These are phyloP conservation scores for Apiotrichum porosum DNA, from an alignment of 1,284 basidiomycete genomes.

Conservation along the genomic window DNA sequence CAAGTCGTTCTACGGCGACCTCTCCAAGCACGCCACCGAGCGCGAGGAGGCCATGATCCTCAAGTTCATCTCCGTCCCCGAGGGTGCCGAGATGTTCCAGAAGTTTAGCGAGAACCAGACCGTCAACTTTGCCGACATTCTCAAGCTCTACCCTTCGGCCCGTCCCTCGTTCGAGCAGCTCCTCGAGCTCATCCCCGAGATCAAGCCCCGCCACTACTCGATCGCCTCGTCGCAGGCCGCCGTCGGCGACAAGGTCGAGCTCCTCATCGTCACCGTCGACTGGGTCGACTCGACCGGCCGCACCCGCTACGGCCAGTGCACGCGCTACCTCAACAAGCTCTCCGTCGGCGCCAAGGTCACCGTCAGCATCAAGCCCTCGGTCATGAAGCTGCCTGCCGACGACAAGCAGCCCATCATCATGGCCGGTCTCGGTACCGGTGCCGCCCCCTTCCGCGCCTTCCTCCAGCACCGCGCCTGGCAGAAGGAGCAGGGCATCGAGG, in stretches of 20 bases:
- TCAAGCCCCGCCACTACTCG: conserved; percentile 96
- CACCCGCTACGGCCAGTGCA: conserved; percentile 88
- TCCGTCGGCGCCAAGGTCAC: conserved; percentile 87
- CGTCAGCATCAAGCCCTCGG: conserved; percentile 95
- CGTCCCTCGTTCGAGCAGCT: conserved; percentile 72
- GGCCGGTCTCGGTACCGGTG: conserved; percentile 94
- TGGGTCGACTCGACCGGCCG: conserved; percentile 79
- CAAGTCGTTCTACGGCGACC: conserved; percentile 89
- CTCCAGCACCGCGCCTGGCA: conserved; percentile 89
- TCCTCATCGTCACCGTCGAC: conserved; percentile 93
- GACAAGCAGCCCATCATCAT: conserved; percentile 90
- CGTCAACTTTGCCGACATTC: conserved; percentile 84
- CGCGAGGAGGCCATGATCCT: conserved; percentile 75
- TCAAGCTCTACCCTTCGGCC: conserved; percentile 75
- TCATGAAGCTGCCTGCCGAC: conserved; percentile 93
- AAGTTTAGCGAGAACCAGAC: conserved; percentile 93
- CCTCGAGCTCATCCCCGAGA: conserved; percentile 85
- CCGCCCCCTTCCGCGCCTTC: conserved; percentile 97
- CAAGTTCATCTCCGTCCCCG: conserved; percentile 87
- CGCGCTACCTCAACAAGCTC: conserved; percentile 82
- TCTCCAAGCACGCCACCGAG: conserved; percentile 70
- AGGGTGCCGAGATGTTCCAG: conserved; percentile 89
- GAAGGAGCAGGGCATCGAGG: conserved; percentile 65
- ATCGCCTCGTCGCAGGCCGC: conserved; percentile 93
- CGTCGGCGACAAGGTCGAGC: conserved; percentile 88